phyloP scores from a whole-genome alignment of 2,329 filamentous ascomycete species.

The Pseudogymnoascus sp. region DNA sequence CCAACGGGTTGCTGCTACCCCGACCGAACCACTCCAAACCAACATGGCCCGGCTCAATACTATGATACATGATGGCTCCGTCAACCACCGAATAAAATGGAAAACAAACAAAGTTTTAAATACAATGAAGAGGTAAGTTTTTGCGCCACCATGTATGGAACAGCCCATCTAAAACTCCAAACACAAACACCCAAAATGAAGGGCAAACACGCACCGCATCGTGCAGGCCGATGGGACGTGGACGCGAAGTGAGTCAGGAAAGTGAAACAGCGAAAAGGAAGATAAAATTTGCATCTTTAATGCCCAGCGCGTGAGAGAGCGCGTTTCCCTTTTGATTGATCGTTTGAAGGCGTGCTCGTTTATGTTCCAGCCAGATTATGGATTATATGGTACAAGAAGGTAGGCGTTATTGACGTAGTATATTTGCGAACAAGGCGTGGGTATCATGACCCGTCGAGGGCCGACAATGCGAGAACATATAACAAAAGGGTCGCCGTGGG shows the following conservation, averaged over 20 bases:
- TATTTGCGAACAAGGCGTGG: conserved; percentile 9
- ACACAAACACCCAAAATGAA: neutral
- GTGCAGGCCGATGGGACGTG: neutral
- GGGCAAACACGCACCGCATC: neutral
- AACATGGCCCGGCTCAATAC: neutral
- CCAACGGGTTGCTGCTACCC: neutral
- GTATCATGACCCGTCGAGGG: conserved; percentile 7
- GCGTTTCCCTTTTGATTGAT: neutral
- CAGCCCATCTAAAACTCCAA: conserved; percentile 8
- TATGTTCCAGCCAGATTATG: conserved; percentile 8
- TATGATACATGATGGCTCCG: neutral
- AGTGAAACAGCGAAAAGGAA: neutral
- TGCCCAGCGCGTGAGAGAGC: neutral
- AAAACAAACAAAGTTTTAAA: conserved; percentile 7
- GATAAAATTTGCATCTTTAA: conserved; percentile 3
- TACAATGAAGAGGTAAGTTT: conserved; percentile 8
- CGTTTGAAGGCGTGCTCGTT: neutral
- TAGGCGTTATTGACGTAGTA: conserved; percentile 9
- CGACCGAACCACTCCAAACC: neutral
- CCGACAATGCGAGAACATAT: conserved; percentile 3
- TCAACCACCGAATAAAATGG: neutral
- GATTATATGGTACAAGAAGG: conserved; percentile 7
- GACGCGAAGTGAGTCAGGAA: conserved; percentile 4
- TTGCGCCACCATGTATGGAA: conserved; percentile 4
- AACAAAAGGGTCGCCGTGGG: conserved; percentile 5